phyloP scores from a whole-genome alignment of 441 rosid species.

The Jatropha multifida region DNA sequence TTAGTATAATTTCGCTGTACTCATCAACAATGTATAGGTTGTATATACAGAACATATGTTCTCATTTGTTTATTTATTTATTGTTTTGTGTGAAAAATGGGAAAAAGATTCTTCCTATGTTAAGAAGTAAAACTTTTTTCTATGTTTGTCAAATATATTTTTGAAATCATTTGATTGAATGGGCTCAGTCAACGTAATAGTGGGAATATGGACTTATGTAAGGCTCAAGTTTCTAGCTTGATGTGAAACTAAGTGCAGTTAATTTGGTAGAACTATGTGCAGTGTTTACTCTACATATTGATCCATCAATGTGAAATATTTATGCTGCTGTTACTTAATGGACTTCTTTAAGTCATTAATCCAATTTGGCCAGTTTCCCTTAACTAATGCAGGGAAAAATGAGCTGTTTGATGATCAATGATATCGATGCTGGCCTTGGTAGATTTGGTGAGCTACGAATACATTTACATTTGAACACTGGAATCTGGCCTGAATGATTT shows the following conservation, averaged over 20 bases:
- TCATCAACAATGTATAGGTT: neutral
- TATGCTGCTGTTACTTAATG: conserved; percentile 9
- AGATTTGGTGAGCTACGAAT: conserved; percentile 76
- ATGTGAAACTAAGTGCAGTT: neutral
- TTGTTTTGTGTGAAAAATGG: neutral
- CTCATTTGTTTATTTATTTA: too few relatives aligned
- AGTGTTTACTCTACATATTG: conserved; percentile 1
- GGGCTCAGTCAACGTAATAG: neutral
- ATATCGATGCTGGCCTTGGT: conserved; percentile 96
- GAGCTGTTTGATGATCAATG: conserved; percentile 97
- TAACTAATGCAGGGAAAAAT: conserved; percentile 76
- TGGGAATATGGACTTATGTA: neutral
- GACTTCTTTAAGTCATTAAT: conserved; percentile 15
- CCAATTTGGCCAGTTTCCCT: conserved; percentile 22
- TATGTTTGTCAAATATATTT: neutral
- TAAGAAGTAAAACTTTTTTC: neutral
- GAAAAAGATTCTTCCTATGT: neutral
- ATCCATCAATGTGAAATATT: conserved; percentile 5
- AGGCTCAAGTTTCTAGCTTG: neutral
- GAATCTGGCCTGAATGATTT: conserved; percentile 10
- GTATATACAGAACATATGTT: neutral
- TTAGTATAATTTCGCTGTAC: too few relatives aligned
- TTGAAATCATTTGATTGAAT: neutral
- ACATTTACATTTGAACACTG: conserved; percentile 9
- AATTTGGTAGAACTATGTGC: neutral